Evolutionary conservation across 805 yeast species (phyloP).

Genomic region (Metschnikowia santaceciliae): DNA sequence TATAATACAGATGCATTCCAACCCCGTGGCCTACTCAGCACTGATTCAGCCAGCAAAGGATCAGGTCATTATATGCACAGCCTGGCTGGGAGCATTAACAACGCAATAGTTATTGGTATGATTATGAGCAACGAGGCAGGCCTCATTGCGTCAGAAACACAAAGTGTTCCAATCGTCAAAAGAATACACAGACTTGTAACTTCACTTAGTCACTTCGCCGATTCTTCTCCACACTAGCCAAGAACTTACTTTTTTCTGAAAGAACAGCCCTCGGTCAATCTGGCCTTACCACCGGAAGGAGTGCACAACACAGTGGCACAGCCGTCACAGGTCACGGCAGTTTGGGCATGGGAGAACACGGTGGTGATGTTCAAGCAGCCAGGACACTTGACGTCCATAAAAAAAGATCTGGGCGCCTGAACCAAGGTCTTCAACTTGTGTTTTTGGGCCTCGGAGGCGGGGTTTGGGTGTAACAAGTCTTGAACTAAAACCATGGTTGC

Average conservation of each 20-base stretch:
- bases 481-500: constrained; percentile 82
- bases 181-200: too few relatives aligned
- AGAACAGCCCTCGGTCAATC: constrained; percentile 98
- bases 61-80: constrained; percentile 17
- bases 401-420: constrained; percentile 97
- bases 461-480: constrained; percentile 96
- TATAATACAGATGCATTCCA: constrained; percentile 20
- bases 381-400: constrained; percentile 99
- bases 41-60: constrained; percentile 13
- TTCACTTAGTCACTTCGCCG: too few relatives aligned
- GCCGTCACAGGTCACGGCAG: constrained; percentile 98
- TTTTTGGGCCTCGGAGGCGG: constrained; percentile 93
- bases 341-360: constrained; percentile 99
- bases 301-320: constrained; percentile 98
- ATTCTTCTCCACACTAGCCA: too few relatives aligned
- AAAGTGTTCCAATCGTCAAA: neutral
- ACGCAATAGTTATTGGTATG: neutral
- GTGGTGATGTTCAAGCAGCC: constrained; percentile 99
- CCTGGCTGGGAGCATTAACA: constrained; percentile 7
- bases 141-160: constrained; percentile 1
- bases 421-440: constrained; percentile 98
- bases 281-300: constrained; percentile 99
- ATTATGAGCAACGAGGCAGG: constrained; percentile 3
- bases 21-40: constrained; percentile 16
- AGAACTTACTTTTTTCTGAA: constrained; percentile 91